Base-by-base conservation (phyloP, 1,284 basidiomycete species). In the Leccinum pachyderme region DNA sequence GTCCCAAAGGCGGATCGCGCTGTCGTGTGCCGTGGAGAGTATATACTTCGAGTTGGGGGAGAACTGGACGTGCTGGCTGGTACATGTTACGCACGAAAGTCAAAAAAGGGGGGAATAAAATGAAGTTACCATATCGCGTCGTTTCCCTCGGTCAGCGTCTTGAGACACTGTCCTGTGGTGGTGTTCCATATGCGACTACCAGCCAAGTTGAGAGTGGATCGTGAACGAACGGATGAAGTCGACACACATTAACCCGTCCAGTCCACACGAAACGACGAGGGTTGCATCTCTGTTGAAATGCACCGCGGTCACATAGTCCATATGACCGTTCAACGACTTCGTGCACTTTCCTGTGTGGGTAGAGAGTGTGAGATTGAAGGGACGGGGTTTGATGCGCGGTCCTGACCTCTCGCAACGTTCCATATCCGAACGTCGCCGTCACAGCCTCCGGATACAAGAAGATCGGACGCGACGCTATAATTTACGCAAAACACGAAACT, bases 41-140 rank as follows among this genome's bases (percentile, higher is more conserved):
- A 99, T 88, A 70, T 94, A 96, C 73, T 91, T 91, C 4, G 91
- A 93, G 62, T 95, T 95, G 1, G 96, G 97, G 0, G 95, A 95
- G 75, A 98, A 98, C 61, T 88, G 82, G 12, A 94, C 91, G 60
- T 90, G 87, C 69, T 93, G 89, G 57, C 92, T 91, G 65, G 59
- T 45, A 55, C 18, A 22, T 44, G 31, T 37, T 18, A 18, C 18
- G 45, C 43, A 7, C 43, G 12, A 43, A 39, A 12, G 37, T 35
- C 25, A 28, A 33, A 57, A 32, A 47, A 52, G 35, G 22, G 51
- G 29, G 11, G n/a, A 45, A 28, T 18, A 18, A 24, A 33, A 47
- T 78, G 31, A 67, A 90, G 80, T 43, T 69, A 93, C 86, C 95
- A 91, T 31, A 96, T 86, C 0, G 91, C 87, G 59, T 95, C 86